Evolutionary conservation across 2,329 filamentous ascomycete species (phyloP).

Genomic region (Raffaelea arxii): DNA sequence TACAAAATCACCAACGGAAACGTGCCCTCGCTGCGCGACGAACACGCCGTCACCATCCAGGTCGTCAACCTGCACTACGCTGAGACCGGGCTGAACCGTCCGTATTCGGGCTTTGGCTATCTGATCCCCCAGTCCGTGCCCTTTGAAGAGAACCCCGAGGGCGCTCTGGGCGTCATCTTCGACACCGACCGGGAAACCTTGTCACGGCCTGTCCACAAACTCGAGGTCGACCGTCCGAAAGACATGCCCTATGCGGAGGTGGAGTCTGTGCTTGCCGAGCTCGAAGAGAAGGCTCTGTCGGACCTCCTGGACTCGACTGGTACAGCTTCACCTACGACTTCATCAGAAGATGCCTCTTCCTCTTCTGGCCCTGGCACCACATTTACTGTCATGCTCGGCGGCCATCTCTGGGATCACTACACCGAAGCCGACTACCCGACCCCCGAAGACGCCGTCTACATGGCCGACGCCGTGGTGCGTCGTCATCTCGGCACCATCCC

Average conservation of each 20-base stretch:
- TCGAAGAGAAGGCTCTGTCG: no score
- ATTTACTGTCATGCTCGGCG: conserved; percentile 88
- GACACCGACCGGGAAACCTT: conserved; percentile 53
- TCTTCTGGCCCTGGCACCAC: conserved; percentile 65
- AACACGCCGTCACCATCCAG: conserved; percentile 71
- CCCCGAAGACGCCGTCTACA: conserved; percentile 53
- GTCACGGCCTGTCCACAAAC: conserved; percentile 11
- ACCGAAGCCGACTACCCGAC: conserved; percentile 42
- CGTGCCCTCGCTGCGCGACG: conserved; percentile 40
- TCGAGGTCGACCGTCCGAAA: neutral
- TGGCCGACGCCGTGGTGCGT: conserved; percentile 60
- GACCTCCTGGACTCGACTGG: no score
- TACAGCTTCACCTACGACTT: neutral
- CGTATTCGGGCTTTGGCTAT: conserved; percentile 74
- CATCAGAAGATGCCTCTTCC: neutral
- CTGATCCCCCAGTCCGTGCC: conserved; percentile 62
- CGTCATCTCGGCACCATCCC: conserved; percentile 63
- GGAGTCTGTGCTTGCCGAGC: no score
- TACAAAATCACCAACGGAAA: conserved; percentile 23
- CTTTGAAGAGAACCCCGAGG: conserved; percentile 21
- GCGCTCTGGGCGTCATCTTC: conserved; percentile 75
- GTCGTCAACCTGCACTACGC: conserved; percentile 84
- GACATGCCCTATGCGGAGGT: no score
- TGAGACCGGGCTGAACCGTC: conserved; percentile 48
- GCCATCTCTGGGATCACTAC: conserved; percentile 72